A percentile compares a stretch with the other conserved stretches of the same genome.
These are phyloP conservation scores for Brassica balearica DNA, from an alignment of 441 rosid genomes.

Conservation along the genomic window DNA sequence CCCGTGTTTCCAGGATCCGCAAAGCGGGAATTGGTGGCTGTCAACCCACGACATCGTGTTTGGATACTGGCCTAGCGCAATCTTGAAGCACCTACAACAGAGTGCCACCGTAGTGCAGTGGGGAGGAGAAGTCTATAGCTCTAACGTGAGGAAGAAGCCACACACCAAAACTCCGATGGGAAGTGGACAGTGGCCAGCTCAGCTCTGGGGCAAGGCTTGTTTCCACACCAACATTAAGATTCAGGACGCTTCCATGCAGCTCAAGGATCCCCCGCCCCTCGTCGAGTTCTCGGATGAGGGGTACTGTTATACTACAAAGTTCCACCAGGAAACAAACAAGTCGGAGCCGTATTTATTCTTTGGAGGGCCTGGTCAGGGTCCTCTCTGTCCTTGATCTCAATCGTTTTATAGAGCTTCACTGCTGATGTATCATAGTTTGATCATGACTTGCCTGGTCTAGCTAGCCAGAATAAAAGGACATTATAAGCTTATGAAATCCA, in stretches of 20 bases:
- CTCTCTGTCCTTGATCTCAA: conserved; percentile 41
- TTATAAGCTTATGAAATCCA: neutral
- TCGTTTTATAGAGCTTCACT: no score
- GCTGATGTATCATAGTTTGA: neutral
- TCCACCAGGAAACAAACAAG: conserved; percentile 46
- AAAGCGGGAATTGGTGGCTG: conserved; percentile 66
- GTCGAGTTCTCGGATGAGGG: conserved; percentile 53
- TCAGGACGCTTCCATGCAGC: conserved; percentile 51
- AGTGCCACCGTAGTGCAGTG: conserved; percentile 60
- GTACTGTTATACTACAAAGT: conserved; percentile 49
- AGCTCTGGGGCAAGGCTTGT: conserved; percentile 47
- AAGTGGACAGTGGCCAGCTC: conserved; percentile 59
- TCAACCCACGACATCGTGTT: conserved; percentile 47
- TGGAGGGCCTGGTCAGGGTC: conserved; percentile 69
- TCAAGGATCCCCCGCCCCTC: conserved; percentile 59
- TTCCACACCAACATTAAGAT: conserved; percentile 54
- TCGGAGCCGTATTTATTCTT: conserved; percentile 61
- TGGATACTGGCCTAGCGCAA: conserved; percentile 66
- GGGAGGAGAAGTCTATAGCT: conserved; percentile 82
- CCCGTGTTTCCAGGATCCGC: conserved; percentile 50
- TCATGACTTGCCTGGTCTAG: neutral
- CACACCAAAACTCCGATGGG: conserved; percentile 82
- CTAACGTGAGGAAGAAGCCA: conserved; percentile 51
- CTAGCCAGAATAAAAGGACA: neutral
- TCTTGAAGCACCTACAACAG: conserved; percentile 45